Conservation (phyloP, 306 rosid genomes). For the Nissolia schottii region DNA sequence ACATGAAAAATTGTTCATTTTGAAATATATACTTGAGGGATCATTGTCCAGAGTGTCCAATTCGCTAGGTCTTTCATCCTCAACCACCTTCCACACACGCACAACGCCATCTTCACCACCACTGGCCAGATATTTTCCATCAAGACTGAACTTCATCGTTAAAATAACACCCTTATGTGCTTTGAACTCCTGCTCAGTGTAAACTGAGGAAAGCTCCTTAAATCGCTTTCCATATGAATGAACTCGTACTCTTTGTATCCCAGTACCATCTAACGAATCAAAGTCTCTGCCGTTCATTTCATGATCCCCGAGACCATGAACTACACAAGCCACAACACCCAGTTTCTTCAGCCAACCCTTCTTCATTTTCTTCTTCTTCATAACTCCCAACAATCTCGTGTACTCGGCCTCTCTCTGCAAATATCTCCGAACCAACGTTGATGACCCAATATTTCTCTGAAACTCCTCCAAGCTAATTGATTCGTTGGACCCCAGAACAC, state of each 20-base stretch:
- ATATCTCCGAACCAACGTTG: constrained; percentile 45
- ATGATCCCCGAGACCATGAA: constrained; percentile 30
- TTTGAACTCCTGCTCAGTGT: constrained; percentile 57
- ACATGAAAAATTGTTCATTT: constrained; percentile 47
- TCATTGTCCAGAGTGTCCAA: constrained; percentile 44
- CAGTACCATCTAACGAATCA: constrained; percentile 19
- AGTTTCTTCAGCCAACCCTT: constrained; percentile 59
- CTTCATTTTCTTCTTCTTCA: constrained; percentile 45
- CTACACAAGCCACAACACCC: constrained; percentile 50
- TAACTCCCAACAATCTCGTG: constrained; percentile 25
- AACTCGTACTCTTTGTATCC: constrained; percentile 57
- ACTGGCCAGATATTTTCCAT: constrained; percentile 76
- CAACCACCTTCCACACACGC: constrained; percentile 76
- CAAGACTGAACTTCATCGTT: constrained; percentile 80
- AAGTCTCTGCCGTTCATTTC: constrained; percentile 25
- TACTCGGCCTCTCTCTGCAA: constrained; percentile 45
- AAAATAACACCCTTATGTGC: constrained; percentile 79
- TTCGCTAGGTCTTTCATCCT: constrained; percentile 47
- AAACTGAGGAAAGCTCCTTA: constrained; percentile 74
- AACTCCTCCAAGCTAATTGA: constrained; percentile 42
- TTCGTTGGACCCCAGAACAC: constrained; percentile 42
- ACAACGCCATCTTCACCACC: constrained; percentile 82
- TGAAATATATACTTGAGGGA: constrained; percentile 64
- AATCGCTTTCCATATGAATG: constrained; percentile 48
- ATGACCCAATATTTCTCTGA: constrained; percentile 34